phyloP scores from a whole-genome alignment of 345 rosid species.

The Durio zibethinus region DNA sequence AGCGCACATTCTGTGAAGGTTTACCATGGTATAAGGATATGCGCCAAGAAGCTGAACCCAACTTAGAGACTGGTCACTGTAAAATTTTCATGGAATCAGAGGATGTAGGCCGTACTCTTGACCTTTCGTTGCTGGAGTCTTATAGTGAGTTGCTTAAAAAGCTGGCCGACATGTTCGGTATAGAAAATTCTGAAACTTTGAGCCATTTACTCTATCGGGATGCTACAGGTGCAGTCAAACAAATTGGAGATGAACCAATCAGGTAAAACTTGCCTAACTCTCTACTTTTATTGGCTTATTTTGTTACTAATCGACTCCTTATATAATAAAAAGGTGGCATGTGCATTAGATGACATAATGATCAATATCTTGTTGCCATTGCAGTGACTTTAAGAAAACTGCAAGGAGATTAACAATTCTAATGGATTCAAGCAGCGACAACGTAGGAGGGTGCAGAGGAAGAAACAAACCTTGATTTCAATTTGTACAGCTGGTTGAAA shows the following conservation, averaged over 20 bases:
- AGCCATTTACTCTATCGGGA: conserved; percentile 68
- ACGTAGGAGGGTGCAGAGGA: conserved; percentile 33
- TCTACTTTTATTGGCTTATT: background rate
- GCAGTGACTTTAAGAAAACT: conserved; percentile 48
- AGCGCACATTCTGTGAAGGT: conserved; percentile 31
- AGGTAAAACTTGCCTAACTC: conserved; percentile 42
- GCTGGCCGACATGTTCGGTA: conserved; percentile 66
- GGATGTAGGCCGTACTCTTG: conserved; percentile 81
- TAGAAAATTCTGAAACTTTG: conserved; percentile 55
- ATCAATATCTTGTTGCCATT: conserved; percentile 3
- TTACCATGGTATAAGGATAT: conserved; percentile 34
- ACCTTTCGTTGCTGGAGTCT: conserved; percentile 65
- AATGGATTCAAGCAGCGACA: conserved; percentile 49
- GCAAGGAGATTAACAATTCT: conserved; percentile 58
- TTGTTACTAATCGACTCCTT: background rate
- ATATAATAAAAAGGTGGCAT: too few species aligned
- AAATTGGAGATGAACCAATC: conserved; percentile 78
- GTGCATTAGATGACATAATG: background rate
- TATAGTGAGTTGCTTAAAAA: conserved; percentile 66
- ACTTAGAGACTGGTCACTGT: conserved; percentile 67
- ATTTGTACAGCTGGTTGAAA: conserved; percentile 41
- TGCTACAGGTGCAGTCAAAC: conserved; percentile 52
- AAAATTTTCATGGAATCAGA: conserved; percentile 92
- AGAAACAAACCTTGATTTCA: conserved; percentile 23
- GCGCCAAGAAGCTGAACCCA: conserved; percentile 32